Evolutionary conservation across 2,329 filamentous ascomycete genomes (phyloP).

Genomic region (Cercospora brassicicola): DNA sequence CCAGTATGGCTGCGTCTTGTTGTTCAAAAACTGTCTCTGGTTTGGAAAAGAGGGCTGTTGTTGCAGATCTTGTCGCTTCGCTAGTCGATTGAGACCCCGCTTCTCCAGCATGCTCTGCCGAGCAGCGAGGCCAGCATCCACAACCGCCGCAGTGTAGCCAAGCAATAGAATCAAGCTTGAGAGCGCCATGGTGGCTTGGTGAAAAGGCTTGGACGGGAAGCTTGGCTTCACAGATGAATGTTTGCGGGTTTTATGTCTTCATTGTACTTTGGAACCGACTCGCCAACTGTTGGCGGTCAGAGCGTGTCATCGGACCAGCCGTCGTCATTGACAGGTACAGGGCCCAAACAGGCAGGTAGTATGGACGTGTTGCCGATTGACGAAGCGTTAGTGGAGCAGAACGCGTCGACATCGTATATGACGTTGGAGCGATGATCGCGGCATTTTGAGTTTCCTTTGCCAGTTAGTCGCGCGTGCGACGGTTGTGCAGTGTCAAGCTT

Average conservation of each 20-base stretch:
- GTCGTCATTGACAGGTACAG: neutral
- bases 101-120: neutral
- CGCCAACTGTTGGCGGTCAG: neutral
- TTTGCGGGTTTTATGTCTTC: neutral
- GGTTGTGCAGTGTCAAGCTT: neutral
- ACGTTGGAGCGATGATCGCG: neutral
- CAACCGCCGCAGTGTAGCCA: neutral
- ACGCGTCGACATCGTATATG: neutral
- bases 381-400: neutral
- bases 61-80: neutral
- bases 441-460: neutral
- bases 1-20: conserved; percentile 13
- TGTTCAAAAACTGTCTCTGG: conserved; percentile 8
- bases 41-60: conserved; percentile 6
- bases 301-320: neutral
- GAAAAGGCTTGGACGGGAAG: neutral
- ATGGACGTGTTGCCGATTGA: neutral
- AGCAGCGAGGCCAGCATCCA: neutral
- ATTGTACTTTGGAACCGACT: neutral
- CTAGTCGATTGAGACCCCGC: neutral
- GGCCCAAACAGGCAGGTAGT: neutral
- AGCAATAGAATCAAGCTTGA: conserved; percentile 7
- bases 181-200: conserved; percentile 3
- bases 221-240: neutral
- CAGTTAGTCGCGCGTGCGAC: neutral